Base-by-base conservation (phyloP, 2,329 filamentous ascomycete species). In the Bisporella sp. region DNA sequence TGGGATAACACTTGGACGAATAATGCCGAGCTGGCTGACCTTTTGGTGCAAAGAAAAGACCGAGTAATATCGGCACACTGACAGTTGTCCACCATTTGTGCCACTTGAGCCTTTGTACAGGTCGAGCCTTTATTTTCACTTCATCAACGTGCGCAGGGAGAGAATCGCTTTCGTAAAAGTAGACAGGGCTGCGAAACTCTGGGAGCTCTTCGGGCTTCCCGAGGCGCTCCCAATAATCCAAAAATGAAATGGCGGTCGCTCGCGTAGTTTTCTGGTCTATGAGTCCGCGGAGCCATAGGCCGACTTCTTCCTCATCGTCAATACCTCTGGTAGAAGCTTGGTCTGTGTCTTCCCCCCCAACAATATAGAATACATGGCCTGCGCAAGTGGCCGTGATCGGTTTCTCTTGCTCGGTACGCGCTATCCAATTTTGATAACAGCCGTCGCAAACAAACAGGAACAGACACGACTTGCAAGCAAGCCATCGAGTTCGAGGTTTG, bases 21-120 rank as follows among this genome's bases (percentile, higher is more conserved):
- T 42, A 42, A 42, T 4, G 41, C 41, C 41, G 41, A 42, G 4
- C 41, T 29, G 41, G 41, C 41, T 42, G 41, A 42, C 41, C 41
- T 42, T 42, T 42, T 42, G 41, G 41, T 42, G 41, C 41, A 42
- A 42, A 42, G 41, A 42, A 42, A 42, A 42, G 41, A 42, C 41
- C 41, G 41, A 42, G 41, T 42, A 42, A 42, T 42, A 42, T 42
- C 41, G 41, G 41, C 41, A 42, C 41, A 42, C 41, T 42, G 11
- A n/a, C 41, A 42, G 41, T 42, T 4, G 41, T 42, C 41, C 41
- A 21, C 41, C 3, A 42, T 42, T 42, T 42, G 41, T 42, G 21
- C 41, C 41, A 42, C 41, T 42, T 42, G 41, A 42, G 41, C 41
- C 21, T 42, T 42, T 42, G 41, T 42, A 42, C 29, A 42, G 41